phyloP scores from a whole-genome alignment of 2,329 filamentous ascomycete species.

The Trichophyton verrucosum region DNA sequence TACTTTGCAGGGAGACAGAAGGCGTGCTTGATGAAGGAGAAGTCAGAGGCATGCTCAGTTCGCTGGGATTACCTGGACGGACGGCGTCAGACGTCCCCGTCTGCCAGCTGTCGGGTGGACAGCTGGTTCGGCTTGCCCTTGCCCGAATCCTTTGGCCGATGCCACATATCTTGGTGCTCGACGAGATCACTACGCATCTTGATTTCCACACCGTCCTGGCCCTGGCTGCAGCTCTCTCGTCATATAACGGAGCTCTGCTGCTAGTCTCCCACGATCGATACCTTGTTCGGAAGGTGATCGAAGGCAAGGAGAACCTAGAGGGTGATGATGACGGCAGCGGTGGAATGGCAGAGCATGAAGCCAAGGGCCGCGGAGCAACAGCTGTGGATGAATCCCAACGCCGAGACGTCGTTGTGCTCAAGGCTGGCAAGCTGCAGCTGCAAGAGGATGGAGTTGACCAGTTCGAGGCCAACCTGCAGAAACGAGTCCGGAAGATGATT shows the following conservation, averaged over 20 bases:
- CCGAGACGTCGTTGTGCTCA: constrained; percentile 49
- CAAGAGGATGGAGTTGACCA: constrained; percentile 50
- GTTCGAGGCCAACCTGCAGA: constrained; percentile 40
- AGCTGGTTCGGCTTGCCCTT: constrained; percentile 56
- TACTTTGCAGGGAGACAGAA: constrained; percentile 46
- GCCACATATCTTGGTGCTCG: constrained; percentile 62
- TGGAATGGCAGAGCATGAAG: constrained; percentile 20
- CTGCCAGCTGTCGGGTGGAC: constrained; percentile 63
- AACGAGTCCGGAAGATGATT: constrained; percentile 3
- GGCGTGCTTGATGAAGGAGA: constrained; percentile 52
- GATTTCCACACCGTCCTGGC: constrained; percentile 71
- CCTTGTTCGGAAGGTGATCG: constrained; percentile 62
- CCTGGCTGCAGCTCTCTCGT: constrained; percentile 51
- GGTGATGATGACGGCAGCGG: constrained; percentile 28
- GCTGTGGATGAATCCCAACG: constrained; percentile 35
- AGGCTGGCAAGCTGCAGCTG: constrained; percentile 43
- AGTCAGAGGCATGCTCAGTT: constrained; percentile 52
- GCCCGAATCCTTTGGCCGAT: constrained; percentile 55
- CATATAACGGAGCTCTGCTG: constrained; percentile 62
- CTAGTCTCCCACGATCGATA: constrained; percentile 74
- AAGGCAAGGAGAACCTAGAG: constrained; percentile 42
- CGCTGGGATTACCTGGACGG: constrained; percentile 57
- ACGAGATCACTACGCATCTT: constrained; percentile 75
- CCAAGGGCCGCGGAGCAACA: constrained; percentile 12
- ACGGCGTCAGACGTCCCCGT: constrained; percentile 62